These are phyloP conservation scores for Pseudocercospora fijiensis DNA, from an alignment of 2,329 filamentous ascomycete species.

Conservation along the genomic window DNA sequence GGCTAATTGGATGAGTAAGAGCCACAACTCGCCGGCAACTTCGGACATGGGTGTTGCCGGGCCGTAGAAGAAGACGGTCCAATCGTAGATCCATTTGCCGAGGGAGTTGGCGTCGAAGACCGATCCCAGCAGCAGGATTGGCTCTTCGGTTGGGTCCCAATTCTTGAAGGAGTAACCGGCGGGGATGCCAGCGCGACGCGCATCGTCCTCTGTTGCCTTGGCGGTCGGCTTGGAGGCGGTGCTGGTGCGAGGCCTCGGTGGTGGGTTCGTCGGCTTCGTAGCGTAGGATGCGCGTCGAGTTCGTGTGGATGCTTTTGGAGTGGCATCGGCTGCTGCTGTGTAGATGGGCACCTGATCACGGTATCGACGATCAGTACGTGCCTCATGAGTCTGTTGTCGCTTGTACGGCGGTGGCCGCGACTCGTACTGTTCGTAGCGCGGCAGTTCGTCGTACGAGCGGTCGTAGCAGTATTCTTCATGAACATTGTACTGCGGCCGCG, in stretches of 20 bases:
- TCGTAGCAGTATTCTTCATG: constrained; percentile 56
- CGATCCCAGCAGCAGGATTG: constrained; percentile 89
- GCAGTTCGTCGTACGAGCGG: constrained; percentile 47
- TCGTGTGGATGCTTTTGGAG: constrained; percentile 36
- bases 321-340: constrained; percentile 40
- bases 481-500: constrained; percentile 48
- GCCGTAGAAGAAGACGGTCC: constrained; percentile 90
- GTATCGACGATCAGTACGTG: constrained; percentile 53
- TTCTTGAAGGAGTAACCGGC: constrained; percentile 93
- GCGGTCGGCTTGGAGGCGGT: constrained; percentile 40
- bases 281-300: constrained; percentile 47
- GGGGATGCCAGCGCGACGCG: constrained; percentile 68
- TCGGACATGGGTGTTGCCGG: constrained; percentile 81
- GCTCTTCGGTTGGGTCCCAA: constrained; percentile 93
- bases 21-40: constrained; percentile 91
- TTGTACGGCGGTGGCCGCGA: constrained; percentile 52
- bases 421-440: constrained; percentile 43
- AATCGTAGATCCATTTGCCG: constrained; percentile 99
- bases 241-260: constrained; percentile 46
- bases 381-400: constrained; percentile 51
- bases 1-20: constrained; percentile 87
- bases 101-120: constrained; percentile 97
- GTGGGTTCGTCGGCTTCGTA: constrained; percentile 54
- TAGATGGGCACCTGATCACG: constrained; percentile 52
- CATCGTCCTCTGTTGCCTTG: constrained; percentile 65